phyloP scores from a whole-genome alignment of 2,329 filamentous ascomycete species.

The Verticillium tricorpus region DNA sequence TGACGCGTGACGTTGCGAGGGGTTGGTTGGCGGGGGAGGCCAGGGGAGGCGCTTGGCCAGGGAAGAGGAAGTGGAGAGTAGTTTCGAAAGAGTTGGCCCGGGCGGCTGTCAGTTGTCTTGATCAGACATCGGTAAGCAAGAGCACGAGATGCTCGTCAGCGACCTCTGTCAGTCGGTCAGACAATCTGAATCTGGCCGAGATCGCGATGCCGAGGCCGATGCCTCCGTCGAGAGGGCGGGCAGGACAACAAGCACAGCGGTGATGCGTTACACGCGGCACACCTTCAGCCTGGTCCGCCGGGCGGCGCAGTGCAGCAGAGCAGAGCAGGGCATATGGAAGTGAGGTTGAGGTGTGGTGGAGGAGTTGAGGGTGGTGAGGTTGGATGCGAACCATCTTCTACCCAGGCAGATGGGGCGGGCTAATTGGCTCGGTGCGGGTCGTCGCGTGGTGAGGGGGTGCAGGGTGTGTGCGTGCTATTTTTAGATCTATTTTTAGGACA shows the following conservation, averaged over 20 bases:
- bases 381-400: background rate
- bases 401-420: slow-evolving; percentile 5
- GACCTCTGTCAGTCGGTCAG: background rate
- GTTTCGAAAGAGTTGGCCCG: background rate
- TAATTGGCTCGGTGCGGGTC: slow-evolving; percentile 4
- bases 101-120: background rate
- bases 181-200: background rate
- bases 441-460: background rate
- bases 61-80: background rate
- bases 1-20: background rate
- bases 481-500: slow-evolving; percentile 1
- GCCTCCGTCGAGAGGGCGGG: too few species aligned
- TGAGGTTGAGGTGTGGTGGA: background rate
- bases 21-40: background rate
- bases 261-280: background rate
- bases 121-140: background rate
- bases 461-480: background rate
- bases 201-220: background rate
- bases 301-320: background rate
- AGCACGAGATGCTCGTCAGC: background rate
- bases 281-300: background rate
- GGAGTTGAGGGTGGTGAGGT: slow-evolving; percentile 1
- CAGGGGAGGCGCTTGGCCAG: background rate
- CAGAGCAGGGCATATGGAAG: background rate
- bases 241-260: background rate